Base-by-base conservation (phyloP, 805 yeast genomes). In the Yarrowia porcina region DNA sequence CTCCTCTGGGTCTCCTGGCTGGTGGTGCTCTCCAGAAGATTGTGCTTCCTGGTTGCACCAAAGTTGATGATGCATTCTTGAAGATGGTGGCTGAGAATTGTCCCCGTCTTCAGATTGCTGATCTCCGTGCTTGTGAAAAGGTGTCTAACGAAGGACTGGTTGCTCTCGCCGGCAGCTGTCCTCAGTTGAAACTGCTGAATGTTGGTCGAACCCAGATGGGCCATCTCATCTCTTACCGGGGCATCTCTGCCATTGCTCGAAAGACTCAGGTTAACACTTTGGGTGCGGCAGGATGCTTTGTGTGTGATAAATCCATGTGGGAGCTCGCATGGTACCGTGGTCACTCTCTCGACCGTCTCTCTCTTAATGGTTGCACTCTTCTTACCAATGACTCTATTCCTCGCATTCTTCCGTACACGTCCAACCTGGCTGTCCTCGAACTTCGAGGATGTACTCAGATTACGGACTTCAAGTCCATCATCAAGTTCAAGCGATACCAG, bases 221-320 rank as follows among this genome's bases (percentile, higher is more conserved):
- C 35, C 81, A 83, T 42, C 73, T 81, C 30, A 83, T 92, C 52
- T 86, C 96, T 0, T 93, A 89, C 76, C 77, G 82, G 36, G 83
- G 94, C 7, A 72, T 91, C 25, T 75, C 82, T 13, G 80, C 81
- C 13, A 74, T 91, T 27, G 81, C 85, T 10, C 77, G 77, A 35
- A 82, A 82, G 67, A 86, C 90, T 62, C 71, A 75, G 20, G 78
- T 87, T 49, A 77, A 79, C 47, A 90, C 97, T 0, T 76, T 92
- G 45, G 97, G 97, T 0, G 76, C 90, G 20, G 97, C 97, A 0
- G 98, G 98, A 7, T 90, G 97, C 72, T 78, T 82, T 45, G 81
- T 92, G 18, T 83, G 89, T 8, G 97, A 92, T 75, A 79, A 83
- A 44, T 79, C 89, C 4, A 76, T 92, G 15, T 90, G 96, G 96